These are phyloP conservation scores for Nothophaeocryptopus gaeumannii DNA, from an alignment of 2,329 filamentous ascomycete genomes.

Conservation along the genomic window DNA sequence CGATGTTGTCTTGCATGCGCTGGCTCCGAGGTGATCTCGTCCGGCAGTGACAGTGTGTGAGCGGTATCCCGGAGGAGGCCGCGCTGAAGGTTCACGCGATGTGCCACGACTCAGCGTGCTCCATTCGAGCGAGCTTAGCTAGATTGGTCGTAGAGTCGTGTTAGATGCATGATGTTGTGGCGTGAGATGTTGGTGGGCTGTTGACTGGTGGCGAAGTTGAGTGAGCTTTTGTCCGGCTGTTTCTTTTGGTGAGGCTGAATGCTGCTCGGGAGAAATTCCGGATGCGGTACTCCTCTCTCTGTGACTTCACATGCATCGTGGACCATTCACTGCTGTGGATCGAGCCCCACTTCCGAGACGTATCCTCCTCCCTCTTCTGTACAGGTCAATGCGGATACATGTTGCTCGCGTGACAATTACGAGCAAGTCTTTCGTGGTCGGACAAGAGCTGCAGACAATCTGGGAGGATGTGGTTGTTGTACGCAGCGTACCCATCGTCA, in stretches of 20 bases:
- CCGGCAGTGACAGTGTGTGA: no score
- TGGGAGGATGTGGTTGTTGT: no score
- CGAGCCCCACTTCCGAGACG: neutral
- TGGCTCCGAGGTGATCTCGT: no score
- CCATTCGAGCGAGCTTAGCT: neutral
- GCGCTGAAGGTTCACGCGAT: neutral
- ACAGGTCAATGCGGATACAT: no score
- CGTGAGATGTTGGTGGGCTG: neutral
- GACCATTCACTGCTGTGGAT: neutral
- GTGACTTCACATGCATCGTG: conserved; percentile 1
- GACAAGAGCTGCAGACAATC: no score
- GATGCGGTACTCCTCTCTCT: neutral
- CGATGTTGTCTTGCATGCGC: no score
- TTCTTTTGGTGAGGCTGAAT: conserved; percentile 8
- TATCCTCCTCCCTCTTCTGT: no score
- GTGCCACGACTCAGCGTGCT: neutral
- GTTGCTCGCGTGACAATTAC: no score
- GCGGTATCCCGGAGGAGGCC: no score
- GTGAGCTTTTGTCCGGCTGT: neutral
- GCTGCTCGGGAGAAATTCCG: neutral
- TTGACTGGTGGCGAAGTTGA: neutral
- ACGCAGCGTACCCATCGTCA: no score
- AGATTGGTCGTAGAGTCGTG: neutral
- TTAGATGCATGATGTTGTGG: neutral
- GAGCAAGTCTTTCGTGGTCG: no score